These are phyloP conservation scores for Xylariaceae sp. DNA, from an alignment of 2,329 filamentous ascomycete species.

Conservation along the genomic window DNA sequence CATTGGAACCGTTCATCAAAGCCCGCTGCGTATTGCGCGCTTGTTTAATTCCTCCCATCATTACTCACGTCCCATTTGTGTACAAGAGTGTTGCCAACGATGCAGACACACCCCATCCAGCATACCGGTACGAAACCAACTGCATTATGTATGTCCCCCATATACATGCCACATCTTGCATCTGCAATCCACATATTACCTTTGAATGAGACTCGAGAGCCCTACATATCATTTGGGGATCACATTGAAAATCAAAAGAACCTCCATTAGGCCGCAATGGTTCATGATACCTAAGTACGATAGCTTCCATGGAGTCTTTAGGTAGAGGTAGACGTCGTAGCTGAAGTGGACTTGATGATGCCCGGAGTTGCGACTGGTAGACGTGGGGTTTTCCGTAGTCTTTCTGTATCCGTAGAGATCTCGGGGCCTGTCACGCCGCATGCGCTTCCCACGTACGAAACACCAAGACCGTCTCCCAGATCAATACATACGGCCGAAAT, in stretches of 20 bases:
- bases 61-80: too few relatives aligned
- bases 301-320: background rate
- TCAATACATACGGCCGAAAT: slow-evolving; percentile 3
- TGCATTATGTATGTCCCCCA: too few relatives aligned
- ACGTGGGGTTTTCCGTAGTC: background rate
- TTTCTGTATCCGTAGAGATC: slow-evolving; percentile 6
- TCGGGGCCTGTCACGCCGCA: slow-evolving; percentile 3
- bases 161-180: too few relatives aligned
- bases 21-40: background rate
- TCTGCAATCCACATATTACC: too few relatives aligned
- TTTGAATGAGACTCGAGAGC: too few relatives aligned
- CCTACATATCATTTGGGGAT: too few relatives aligned
- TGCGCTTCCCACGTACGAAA: slow-evolving; percentile 11
- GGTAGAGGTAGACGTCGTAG: background rate
- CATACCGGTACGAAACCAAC: too few relatives aligned
- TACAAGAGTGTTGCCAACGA: too few relatives aligned
- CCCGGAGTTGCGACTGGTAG: background rate
- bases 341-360: background rate
- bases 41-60: background rate
- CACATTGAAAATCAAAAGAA: too few relatives aligned
- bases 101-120: too few relatives aligned
- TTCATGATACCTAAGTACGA: background rate
- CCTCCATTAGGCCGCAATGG: background rate
- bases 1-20: background rate
- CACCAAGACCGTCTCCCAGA: slow-evolving; percentile 1